Evolutionary conservation across 2,329 filamentous ascomycete genomes (phyloP).

Genomic region (Macrophomina tecta): DNA sequence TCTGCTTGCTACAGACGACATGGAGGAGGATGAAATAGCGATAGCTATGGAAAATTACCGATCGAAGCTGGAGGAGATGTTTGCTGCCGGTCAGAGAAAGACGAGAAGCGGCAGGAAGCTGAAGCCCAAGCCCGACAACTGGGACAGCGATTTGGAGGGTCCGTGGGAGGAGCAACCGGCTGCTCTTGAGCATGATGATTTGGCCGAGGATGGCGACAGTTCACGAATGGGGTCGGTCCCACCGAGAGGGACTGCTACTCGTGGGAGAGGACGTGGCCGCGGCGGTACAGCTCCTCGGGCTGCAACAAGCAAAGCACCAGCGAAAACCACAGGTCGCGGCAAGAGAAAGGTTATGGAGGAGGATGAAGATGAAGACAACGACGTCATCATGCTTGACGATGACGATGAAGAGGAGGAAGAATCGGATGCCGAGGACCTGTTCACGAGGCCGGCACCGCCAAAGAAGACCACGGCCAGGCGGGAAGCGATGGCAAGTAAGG

Average conservation of each 20-base stretch:
- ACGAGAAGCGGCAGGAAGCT: slow-evolving; percentile 60
- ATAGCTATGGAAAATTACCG: slow-evolving; percentile 76
- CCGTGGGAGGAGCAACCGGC: slow-evolving; percentile 81
- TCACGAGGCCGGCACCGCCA: slow-evolving; percentile 43
- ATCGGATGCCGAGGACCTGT: slow-evolving; percentile 32
- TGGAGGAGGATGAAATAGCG: slow-evolving; percentile 72
- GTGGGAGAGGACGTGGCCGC: slow-evolving; percentile 55
- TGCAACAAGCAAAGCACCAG: slow-evolving; percentile 43
- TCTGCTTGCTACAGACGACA: slow-evolving; percentile 42
- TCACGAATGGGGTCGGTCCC: slow-evolving; percentile 37
- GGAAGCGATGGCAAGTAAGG: slow-evolving; percentile 35
- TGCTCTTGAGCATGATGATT: slow-evolving; percentile 62
- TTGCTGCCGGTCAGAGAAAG: slow-evolving; percentile 68
- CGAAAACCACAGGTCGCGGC: slow-evolving; percentile 43
- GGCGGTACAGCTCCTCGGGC: slow-evolving; percentile 45
- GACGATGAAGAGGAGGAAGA: slow-evolving; percentile 55
- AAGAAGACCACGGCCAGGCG: slow-evolving; percentile 31
- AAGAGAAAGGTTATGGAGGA: slow-evolving; percentile 48
- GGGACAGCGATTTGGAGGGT: slow-evolving; percentile 91
- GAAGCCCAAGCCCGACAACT: slow-evolving; percentile 77
- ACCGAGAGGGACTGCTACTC: slow-evolving; percentile 48
- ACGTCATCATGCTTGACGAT: slow-evolving; percentile 48
- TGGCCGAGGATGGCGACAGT: slow-evolving; percentile 42
- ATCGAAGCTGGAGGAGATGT: slow-evolving; percentile 72
- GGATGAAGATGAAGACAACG: slow-evolving; percentile 50